Evolutionary conservation across 192 early-diverging fungal species (phyloP).

Genomic region (Coemansia sp.): DNA sequence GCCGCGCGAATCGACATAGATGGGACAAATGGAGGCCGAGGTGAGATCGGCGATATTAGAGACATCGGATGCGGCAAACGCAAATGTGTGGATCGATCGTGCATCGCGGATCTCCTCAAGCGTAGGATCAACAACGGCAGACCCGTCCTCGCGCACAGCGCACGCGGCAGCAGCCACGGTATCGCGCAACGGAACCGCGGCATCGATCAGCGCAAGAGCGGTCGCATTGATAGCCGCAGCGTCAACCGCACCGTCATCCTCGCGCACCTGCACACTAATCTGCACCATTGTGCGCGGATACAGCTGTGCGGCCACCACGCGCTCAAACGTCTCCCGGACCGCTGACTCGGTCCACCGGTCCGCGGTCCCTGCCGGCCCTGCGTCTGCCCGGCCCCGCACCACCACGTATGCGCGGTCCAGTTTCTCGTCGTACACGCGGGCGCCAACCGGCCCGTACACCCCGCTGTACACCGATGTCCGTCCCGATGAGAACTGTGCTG

Average conservation of each 20-base stretch:
- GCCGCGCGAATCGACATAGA: constrained; percentile 75
- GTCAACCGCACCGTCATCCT: constrained; percentile 81
- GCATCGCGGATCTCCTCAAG: constrained; percentile 68
- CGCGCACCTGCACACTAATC: constrained; percentile 82
- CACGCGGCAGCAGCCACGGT: constrained; percentile 72
- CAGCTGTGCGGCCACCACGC: constrained; percentile 70
- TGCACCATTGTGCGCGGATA: constrained; percentile 87
- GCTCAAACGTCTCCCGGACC: constrained; percentile 73
- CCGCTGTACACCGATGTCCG: constrained; percentile 73
- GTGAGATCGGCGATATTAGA: not conserved
- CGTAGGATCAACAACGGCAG: constrained; percentile 78
- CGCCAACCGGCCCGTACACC: constrained; percentile 86
- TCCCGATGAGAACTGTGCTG: constrained; percentile 79
- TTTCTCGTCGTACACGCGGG: constrained; percentile 81
- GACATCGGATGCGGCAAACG: constrained; percentile 52
- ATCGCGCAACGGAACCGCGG: constrained; percentile 77
- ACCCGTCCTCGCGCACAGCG: constrained; percentile 60
- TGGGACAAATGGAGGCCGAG: not conserved
- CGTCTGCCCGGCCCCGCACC: constrained; percentile 70
- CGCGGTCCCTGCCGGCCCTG: constrained; percentile 63
- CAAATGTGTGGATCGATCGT: constrained; percentile 80
- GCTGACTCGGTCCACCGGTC: constrained; percentile 75
- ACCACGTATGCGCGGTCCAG: constrained; percentile 85
- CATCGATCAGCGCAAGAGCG: constrained; percentile 83
- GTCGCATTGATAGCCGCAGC: constrained; percentile 82